phyloP scores from a whole-genome alignment of 352 stramenopile genomes.

The Globisporangium irregulare region DNA sequence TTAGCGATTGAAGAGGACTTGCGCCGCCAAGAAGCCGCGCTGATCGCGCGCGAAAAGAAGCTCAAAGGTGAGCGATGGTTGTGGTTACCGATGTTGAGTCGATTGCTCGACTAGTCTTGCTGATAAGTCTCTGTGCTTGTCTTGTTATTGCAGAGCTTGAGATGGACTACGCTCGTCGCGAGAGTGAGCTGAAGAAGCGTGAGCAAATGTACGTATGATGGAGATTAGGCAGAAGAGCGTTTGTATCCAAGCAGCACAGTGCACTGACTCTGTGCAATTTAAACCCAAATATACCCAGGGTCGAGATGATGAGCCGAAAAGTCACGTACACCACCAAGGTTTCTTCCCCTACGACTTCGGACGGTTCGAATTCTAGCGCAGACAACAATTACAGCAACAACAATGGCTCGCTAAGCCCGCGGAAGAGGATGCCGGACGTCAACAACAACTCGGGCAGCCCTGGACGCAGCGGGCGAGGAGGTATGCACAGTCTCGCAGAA shows the following conservation, averaged over 20 bases:
- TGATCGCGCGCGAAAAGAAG: slow-evolving; percentile 85
- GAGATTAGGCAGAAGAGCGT: neutral
- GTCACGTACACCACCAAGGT: slow-evolving; percentile 62
- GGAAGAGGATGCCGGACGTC: slow-evolving; percentile 16
- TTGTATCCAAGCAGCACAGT: slow-evolving; percentile 2
- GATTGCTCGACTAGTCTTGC: neutral
- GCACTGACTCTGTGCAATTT: slow-evolving; percentile 11
- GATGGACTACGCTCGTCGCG: slow-evolving; percentile 72
- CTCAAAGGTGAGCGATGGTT: slow-evolving; percentile 54
- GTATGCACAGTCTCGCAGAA: slow-evolving; percentile 29
- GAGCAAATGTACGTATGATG: slow-evolving; percentile 66
- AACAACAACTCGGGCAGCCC: slow-evolving; percentile 55
- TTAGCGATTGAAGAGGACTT: slow-evolving; percentile 83
- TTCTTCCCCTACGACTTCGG: slow-evolving; percentile 67
- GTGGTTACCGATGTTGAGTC: neutral
- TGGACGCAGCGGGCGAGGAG: slow-evolving; percentile 22
- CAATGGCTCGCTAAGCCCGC: slow-evolving; percentile 29
- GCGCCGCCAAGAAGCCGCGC: slow-evolving; percentile 75
- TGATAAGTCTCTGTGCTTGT: neutral
- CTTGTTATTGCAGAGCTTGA: slow-evolving; percentile 47
- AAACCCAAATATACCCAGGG: slow-evolving; percentile 24
- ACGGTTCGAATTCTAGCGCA: slow-evolving; percentile 72
- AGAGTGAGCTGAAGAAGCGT: slow-evolving; percentile 80
- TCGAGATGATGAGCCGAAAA: slow-evolving; percentile 81
- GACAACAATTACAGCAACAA: slow-evolving; percentile 68